These are phyloP conservation scores for Intubia oerlemansii DNA, from an alignment of 2,329 filamentous ascomycete genomes.

Conservation along the genomic window DNA sequence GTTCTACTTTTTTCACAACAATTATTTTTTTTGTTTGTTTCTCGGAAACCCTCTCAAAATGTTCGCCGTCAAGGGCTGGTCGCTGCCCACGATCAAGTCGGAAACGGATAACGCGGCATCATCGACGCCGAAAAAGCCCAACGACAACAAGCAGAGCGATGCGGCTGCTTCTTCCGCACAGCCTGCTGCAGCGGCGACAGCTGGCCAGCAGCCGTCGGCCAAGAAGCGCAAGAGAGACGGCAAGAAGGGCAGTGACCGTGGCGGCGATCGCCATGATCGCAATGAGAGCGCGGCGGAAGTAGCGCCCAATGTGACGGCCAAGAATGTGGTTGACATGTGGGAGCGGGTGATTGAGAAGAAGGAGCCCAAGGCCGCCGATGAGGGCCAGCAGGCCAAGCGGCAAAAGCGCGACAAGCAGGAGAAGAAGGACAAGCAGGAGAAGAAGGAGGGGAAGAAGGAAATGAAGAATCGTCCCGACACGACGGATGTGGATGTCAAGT, in stretches of 20 bases:
- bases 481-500: slow-evolving; percentile 3
- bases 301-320: slow-evolving; percentile 29
- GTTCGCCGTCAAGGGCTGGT: slow-evolving; percentile 93
- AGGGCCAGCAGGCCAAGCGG: slow-evolving; percentile 7
- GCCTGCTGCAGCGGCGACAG: too few species aligned
- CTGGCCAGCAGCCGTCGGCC: too few species aligned
- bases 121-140: too few species aligned
- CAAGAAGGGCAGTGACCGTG: slow-evolving; percentile 10
- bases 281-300: too few species aligned
- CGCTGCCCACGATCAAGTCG: slow-evolving; percentile 25
- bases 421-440: slow-evolving; percentile 1
- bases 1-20: neutral
- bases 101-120: too few species aligned
- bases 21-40: neutral
- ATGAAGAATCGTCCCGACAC: neutral
- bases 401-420: slow-evolving; percentile 9
- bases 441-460: neutral
- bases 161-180: too few species aligned
- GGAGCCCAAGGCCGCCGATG: slow-evolving; percentile 10
- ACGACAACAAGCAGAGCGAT: too few species aligned
- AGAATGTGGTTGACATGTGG: slow-evolving; percentile 61
- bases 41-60: too few species aligned
- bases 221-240: slow-evolving; percentile 49
- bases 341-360: slow-evolving; percentile 59
- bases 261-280: too few species aligned